A percentile compares a stretch with the other conserved stretches of the same genome.
Evolutionary conservation across 371 early-diverging fungal genomes (phyloP).

Genomic region (Nematocida displodere): DNA sequence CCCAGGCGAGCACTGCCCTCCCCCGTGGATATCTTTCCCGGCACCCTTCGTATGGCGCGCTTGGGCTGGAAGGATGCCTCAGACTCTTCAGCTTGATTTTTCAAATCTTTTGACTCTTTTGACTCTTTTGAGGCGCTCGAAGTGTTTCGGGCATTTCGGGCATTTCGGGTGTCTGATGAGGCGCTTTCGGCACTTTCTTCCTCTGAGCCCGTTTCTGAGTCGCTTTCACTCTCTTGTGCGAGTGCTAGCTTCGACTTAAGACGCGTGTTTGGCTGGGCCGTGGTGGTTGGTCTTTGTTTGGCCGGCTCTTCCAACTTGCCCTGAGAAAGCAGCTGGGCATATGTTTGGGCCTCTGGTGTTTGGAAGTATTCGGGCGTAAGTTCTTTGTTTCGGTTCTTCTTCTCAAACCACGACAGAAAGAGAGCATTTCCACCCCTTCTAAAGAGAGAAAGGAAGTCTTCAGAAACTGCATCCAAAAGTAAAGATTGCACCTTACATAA

Average conservation of each 20-base stretch:
- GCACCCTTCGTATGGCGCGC: slow-evolving; percentile 9
- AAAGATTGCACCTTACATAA: slow-evolving; percentile 37
- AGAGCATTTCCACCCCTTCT: slow-evolving; percentile 4
- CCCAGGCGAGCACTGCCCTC: slow-evolving; percentile 3
- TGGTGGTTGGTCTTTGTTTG: background rate
- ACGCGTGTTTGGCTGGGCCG: background rate
- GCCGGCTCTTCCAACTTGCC: background rate
- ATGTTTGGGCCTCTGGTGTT: slow-evolving; percentile 19
- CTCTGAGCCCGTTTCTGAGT: background rate
- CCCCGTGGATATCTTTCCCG: slow-evolving; percentile 21
- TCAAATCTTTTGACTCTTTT: background rate
- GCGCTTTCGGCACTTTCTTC: background rate
- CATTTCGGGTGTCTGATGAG: too few species aligned
- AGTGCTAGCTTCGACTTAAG: background rate
- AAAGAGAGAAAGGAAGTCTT: slow-evolving; percentile 24
- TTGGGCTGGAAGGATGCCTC: background rate
- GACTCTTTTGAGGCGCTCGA: too few species aligned
- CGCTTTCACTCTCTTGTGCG: too few species aligned
- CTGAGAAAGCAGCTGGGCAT: background rate
- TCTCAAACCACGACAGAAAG: slow-evolving; percentile 38
- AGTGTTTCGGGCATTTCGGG: too few species aligned
- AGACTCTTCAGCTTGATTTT: background rate
- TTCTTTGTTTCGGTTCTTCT: background rate
- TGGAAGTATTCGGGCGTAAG: slow-evolving; percentile 12
- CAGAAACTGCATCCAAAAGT: slow-evolving; percentile 18